Evolutionary conservation across 2,329 filamentous ascomycete genomes (phyloP), one percentile per base, ranked within the genome.

Genomic region (Trichoderma sp.): DNA sequence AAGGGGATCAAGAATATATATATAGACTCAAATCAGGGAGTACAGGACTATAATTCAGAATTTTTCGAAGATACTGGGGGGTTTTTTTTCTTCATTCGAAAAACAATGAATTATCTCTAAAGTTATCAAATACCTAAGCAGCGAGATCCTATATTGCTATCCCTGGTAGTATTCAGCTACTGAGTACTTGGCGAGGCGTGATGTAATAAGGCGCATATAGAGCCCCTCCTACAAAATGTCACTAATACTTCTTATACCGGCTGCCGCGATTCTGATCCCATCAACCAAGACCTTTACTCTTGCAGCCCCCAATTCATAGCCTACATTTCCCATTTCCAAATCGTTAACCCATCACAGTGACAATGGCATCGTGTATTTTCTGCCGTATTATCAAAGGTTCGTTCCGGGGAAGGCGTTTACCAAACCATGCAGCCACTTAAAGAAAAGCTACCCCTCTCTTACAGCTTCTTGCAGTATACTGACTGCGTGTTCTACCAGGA

Each of bases 331-430:
- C 49, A 16, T 26, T 54, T 10, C 5, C 2, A n/a, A 55, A 24
- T n/a, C 1, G 0, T 2, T 5, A 34, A 10, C 13, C 28, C 4
- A 55, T 21, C n/a, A 3, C 43, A 34, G 14, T 46, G 1, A 52
- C 2, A 59, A 76, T 75, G 73, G 71, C 73, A 34, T 69, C 90
- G 72, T 99, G 96, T 80, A 93, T 98, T 78, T 99, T 99, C 84
- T 99, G 96, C 87, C 97, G 93, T 81, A 98, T 99, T 79, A 91
- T 99, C 84, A 96, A 97, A 87, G 95, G 95, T 85, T 43, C 18
- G 39, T 77, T 73, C 14, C 18, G 5, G 3, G 3, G 11, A 49
- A 67, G 34, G n/a, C 30, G 13, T 37, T 21, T 46, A n/a, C 52
- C 56, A 16, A 54, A 13, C 18, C 37, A 10, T 6, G 26, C 14